Evolutionary conservation across 176 grass and related monocot genomes (phyloP), one percentile per base, ranked within the genome.

Genomic region (Ensete glaucum): DNA sequence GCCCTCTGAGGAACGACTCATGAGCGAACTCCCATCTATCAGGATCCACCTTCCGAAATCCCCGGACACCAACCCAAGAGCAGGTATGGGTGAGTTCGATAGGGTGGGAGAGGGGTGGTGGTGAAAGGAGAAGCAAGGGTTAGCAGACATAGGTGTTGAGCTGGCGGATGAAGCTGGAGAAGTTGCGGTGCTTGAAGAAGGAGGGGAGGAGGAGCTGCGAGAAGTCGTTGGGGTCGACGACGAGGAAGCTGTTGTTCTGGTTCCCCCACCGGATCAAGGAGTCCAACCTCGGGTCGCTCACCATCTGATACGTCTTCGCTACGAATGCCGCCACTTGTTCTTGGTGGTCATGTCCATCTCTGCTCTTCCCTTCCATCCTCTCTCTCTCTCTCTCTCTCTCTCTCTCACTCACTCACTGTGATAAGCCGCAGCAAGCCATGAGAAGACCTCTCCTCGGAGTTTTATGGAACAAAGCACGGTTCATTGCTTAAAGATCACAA

Each of bases 21-120:
- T 92, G 90, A 50, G 90, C 90, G 67, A 92, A 92, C 82, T 92
- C 90, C 90, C 86, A 92, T 69, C 79, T 72, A 53, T 92, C 84
- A 56, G 87, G 87, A 68, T 89, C 86, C 77, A 92, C 90, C 77
- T 92, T 92, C 73, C 79, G 80, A 76, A 92, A 92, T 11, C 90
- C 90, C 90, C 89, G 23, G 53, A 56, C 21, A 8, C 8, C 34
- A 43, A 43, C 34, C 34, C 34, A 43, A 43, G 34, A 43, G 34
- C 4, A 43, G 4, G 34, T 43, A 43, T 43, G 4, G 5, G 34
- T 43, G 34, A 43, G 34, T 43, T 43, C 34, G 34, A 43, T 0
- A 43, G 4, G 34, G 34, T 34, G 29, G 29, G 29, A 34, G 29
- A 34, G 29, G 4, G 29, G 4, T 43, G 34, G 34, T 43, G 1